Evolutionary conservation across 2,329 filamentous ascomycete species (phyloP).

Genomic region (Claviceps humidiphila): DNA sequence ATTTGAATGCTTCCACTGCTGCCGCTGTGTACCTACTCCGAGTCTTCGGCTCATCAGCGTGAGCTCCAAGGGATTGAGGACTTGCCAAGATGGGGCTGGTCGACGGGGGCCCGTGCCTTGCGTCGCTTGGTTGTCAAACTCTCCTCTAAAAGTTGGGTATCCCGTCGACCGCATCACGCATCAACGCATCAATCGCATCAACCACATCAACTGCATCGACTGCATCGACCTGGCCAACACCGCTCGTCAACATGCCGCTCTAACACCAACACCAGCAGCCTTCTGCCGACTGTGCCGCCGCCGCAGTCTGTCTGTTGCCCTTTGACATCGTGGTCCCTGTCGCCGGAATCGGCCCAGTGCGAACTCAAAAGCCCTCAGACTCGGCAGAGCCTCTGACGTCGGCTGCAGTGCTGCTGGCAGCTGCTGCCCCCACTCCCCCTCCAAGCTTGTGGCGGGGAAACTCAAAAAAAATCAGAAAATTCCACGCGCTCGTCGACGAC

Average conservation of each 20-base stretch:
- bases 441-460: slow-evolving; percentile 5
- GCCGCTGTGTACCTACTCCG: no score
- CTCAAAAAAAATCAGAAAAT: slow-evolving; percentile 3
- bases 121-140: no score
- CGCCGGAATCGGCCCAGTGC: slow-evolving; percentile 6
- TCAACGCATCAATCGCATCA: no score
- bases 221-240: not conserved
- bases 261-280: not conserved
- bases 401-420: slow-evolving; percentile 1
- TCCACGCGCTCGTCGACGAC: not conserved
- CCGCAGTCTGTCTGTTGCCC: not conserved
- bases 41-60: no score
- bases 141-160: no score
- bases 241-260: slow-evolving; percentile 1
- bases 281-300: not conserved
- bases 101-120: no score
- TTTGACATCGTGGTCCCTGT: not conserved
- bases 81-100: no score
- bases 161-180: no score
- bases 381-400: slow-evolving; percentile 6
- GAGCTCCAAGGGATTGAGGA: no score
- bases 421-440: slow-evolving; percentile 4
- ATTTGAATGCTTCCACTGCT: no score
- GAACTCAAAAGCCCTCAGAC: not conserved
- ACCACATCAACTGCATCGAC: no score